Conservation (phyloP, 805 yeast genomes). For the Pichia scutulata region DNA sequence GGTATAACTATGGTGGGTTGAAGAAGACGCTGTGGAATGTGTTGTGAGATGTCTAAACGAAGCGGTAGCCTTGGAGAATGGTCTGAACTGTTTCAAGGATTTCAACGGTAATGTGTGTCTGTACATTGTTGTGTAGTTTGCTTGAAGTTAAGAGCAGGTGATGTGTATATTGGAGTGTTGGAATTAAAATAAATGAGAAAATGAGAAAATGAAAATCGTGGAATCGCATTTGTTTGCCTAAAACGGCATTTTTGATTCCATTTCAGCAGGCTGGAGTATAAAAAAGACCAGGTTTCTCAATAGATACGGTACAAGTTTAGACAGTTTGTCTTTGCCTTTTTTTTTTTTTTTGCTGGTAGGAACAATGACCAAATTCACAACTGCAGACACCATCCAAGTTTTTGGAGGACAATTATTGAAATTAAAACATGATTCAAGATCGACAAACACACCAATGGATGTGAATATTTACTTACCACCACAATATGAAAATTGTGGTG, state of each 20-base stretch:
- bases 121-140: too few species aligned
- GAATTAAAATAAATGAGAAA: too few species aligned
- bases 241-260: background rate
- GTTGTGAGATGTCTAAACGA: background rate
- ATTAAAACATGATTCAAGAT: conserved; percentile 61
- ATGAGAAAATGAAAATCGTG: too few species aligned
- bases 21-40: background rate
- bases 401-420: conserved; percentile 75
- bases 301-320: too few species aligned
- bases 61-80: background rate
- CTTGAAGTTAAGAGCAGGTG: too few species aligned
- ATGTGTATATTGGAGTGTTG: too few species aligned
- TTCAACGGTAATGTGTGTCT: too few species aligned
- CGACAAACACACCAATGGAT: conserved; percentile 67
- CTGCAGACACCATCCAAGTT: conserved; percentile 45
- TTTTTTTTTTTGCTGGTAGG: too few species aligned
- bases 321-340: too few species aligned
- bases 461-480: conserved; percentile 79
- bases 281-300: background rate
- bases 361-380: conserved; percentile 32
- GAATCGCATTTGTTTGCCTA: background rate
- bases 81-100: too few species aligned
- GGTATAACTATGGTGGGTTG: background rate
- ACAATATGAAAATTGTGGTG: conserved; percentile 30
- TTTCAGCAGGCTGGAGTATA: background rate